Percentiles rank a stretch among this genome's conserved stretches.
Conservation (phyloP, 2,329 filamentous ascomycete species). For the Paraphoma sp. region DNA sequence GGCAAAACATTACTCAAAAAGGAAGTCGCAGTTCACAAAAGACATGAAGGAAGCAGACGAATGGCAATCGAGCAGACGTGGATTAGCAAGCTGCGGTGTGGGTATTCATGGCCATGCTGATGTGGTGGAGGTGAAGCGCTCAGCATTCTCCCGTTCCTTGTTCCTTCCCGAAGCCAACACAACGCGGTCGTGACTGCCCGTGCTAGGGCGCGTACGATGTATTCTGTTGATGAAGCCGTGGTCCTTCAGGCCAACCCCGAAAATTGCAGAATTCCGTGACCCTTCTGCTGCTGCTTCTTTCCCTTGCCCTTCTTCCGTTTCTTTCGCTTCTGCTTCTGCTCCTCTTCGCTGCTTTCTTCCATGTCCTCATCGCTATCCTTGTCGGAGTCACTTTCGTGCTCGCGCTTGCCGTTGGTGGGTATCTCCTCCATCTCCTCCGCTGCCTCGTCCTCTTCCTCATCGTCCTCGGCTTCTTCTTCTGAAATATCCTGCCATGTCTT, state of each 20-base stretch:
- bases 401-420: slow-evolving; percentile 40
- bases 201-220: too few species aligned
- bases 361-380: slow-evolving; percentile 54
- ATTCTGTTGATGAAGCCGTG: neutral
- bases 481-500: slow-evolving; percentile 60
- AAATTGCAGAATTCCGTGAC: slow-evolving; percentile 46
- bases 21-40: neutral
- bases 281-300: slow-evolving; percentile 40
- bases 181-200: too few species aligned
- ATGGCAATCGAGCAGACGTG: too few species aligned
- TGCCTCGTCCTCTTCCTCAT: slow-evolving; percentile 56
- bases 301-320: slow-evolving; percentile 52
- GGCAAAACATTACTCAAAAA: neutral
- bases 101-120: too few species aligned
- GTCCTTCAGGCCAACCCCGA: slow-evolving; percentile 39
- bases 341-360: slow-evolving; percentile 53
- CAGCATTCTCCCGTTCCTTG: too few species aligned
- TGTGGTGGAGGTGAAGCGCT: too few species aligned
- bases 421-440: slow-evolving; percentile 53
- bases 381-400: slow-evolving; percentile 51
- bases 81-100: too few species aligned
- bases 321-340: slow-evolving; percentile 49
- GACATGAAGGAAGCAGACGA: neutral
- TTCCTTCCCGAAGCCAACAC: too few species aligned
- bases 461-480: slow-evolving; percentile 56